Evolutionary conservation across 257 asterid species (phyloP).

Genomic region (Apocynum venetum): DNA sequence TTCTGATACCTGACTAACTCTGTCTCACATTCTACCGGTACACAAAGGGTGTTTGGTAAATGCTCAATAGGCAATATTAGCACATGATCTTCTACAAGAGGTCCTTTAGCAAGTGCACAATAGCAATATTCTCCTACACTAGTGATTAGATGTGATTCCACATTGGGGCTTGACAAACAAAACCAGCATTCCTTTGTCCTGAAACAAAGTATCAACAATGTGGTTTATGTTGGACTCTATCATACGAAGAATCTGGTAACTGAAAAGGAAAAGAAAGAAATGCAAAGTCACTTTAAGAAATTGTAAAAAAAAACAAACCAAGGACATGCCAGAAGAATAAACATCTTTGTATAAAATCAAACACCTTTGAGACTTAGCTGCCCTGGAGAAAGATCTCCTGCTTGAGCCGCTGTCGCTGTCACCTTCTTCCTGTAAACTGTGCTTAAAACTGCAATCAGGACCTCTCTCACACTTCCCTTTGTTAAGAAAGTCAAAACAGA

Average conservation of each 20-base stretch:
- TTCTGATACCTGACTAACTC: conserved; percentile 53
- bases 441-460: conserved; percentile 86
- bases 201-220: conserved; percentile 28
- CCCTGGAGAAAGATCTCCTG: conserved; percentile 51
- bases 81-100: conserved; percentile 79
- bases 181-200: conserved; percentile 98
- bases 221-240: neutral
- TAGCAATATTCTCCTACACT: conserved; percentile 78
- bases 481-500: conserved; percentile 92
- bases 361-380: conserved; percentile 56
- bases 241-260: neutral
- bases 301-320: neutral
- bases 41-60: conserved; percentile 67
- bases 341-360: neutral
- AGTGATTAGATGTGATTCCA: conserved; percentile 79
- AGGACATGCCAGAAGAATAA: neutral
- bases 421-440: conserved; percentile 68
- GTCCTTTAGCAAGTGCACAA: conserved; percentile 94
- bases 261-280: neutral
- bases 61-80: conserved; percentile 87
- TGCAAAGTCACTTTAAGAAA: neutral
- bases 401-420: conserved; percentile 34
- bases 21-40: conserved; percentile 62
- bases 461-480: conserved; percentile 96
- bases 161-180: conserved; percentile 76